These are phyloP conservation scores for Nemania sp. DNA, from an alignment of 2,329 filamentous ascomycete species.

Conservation along the genomic window DNA sequence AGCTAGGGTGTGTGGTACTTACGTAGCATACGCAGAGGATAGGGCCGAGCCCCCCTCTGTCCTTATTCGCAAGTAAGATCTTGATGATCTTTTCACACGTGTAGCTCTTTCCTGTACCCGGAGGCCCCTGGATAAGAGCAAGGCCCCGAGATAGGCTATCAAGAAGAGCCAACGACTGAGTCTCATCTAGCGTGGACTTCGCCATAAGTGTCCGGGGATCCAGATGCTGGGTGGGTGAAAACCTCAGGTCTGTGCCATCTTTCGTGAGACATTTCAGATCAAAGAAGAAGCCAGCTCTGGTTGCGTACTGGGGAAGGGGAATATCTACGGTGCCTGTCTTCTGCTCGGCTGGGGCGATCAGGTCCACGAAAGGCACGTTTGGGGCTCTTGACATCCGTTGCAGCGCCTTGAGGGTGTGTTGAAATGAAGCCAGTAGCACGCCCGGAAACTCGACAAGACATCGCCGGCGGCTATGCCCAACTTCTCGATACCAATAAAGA, in stretches of 20 bases:
- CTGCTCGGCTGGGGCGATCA: conserved; percentile 46
- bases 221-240: conserved; percentile 27
- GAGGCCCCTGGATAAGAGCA: conserved; percentile 70
- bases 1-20: background rate
- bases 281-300: conserved; percentile 54
- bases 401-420: conserved; percentile 59
- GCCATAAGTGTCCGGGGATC: conserved; percentile 35
- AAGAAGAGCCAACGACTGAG: conserved; percentile 57
- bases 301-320: conserved; percentile 56
- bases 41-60: conserved; percentile 48
- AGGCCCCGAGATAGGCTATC: conserved; percentile 57
- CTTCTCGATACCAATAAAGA: conserved; percentile 40
- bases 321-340: conserved; percentile 36
- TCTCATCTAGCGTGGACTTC: conserved; percentile 55
- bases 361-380: conserved; percentile 54
- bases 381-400: conserved; percentile 54
- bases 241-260: conserved; percentile 29
- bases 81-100: conserved; percentile 64
- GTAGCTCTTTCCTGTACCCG: conserved; percentile 71
- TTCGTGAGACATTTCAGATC: conserved; percentile 44
- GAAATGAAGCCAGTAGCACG: conserved; percentile 61
- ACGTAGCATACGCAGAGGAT: conserved; percentile 57
- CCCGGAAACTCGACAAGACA: conserved; percentile 65
- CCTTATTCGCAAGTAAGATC: conserved; percentile 52
- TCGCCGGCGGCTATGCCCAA: conserved; percentile 21